Conservation (phyloP, 139 green algal genomes). For the Picochlorum costavermella region DNA sequence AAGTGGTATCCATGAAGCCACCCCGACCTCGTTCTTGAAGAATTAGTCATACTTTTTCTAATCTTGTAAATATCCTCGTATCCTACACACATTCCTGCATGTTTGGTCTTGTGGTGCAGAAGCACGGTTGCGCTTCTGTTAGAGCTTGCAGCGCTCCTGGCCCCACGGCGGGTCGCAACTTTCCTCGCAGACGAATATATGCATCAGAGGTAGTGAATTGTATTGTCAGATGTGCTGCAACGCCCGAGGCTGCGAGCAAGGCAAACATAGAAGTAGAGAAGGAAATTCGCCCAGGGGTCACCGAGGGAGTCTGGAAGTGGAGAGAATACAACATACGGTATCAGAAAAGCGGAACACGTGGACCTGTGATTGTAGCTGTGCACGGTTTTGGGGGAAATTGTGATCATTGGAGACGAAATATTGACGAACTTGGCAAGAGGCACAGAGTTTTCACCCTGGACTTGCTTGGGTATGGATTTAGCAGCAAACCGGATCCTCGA, state of each 20-base stretch:
- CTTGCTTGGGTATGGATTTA: conserved; percentile 76
- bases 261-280: conserved; percentile 3
- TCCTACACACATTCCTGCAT: no score
- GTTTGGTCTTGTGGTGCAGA: no score
- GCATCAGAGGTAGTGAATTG: not conserved
- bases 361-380: conserved; percentile 18
- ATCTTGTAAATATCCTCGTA: no score
- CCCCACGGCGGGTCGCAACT: not conserved
- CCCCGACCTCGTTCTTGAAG: not conserved
- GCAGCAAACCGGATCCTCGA: conserved; percentile 71
- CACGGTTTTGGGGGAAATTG: conserved; percentile 93
- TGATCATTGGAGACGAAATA: conserved; percentile 88
- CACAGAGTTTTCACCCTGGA: conserved; percentile 76
- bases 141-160: not conserved
- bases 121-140: not conserved
- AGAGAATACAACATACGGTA: conserved; percentile 76
- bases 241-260: not conserved
- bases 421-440: conserved; percentile 44
- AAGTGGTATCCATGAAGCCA: conserved; percentile 19
- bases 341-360: conserved; percentile 26
- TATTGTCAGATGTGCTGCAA: not conserved
- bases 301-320: conserved; percentile 66
- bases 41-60: not conserved
- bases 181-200: not conserved
- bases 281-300: conserved; percentile 25